Percentiles rank a stretch among this genome's conserved stretches.
phyloP scores from a whole-genome alignment of 2,329 filamentous ascomycete species.

The Hypoxylon sp. region DNA sequence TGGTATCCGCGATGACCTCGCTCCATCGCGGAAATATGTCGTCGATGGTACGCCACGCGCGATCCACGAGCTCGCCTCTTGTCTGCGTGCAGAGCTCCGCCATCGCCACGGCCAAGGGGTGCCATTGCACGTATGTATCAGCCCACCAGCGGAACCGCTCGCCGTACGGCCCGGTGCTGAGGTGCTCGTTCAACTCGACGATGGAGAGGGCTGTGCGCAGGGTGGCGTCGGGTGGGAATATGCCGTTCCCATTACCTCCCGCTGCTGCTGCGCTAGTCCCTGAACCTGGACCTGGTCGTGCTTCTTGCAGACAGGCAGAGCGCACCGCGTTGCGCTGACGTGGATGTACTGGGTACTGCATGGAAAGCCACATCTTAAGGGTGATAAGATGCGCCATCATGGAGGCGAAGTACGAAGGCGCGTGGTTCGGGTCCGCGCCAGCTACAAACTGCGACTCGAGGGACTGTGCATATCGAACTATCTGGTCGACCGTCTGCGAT shows the following conservation, averaged over 20 bases:
- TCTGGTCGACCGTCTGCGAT: constrained; percentile 50
- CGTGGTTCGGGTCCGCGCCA: constrained; percentile 46
- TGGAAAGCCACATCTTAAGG: constrained; percentile 56
- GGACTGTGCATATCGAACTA: constrained; percentile 50
- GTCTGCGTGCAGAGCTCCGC: constrained; percentile 61
- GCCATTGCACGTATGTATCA: constrained; percentile 63
- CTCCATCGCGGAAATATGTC: constrained; percentile 54
- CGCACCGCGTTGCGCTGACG: too few species aligned
- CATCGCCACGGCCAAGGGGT: constrained; percentile 61
- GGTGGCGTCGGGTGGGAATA: constrained; percentile 52
- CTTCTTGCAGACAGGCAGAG: background rate
- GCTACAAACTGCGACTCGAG: constrained; percentile 53
- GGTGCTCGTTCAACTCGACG: constrained; percentile 52
- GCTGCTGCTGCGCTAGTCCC: background rate
- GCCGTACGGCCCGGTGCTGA: constrained; percentile 47
- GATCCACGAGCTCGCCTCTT: constrained; percentile 54
- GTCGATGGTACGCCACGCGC: constrained; percentile 61
- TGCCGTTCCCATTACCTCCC: background rate
- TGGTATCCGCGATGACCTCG: constrained; percentile 58
- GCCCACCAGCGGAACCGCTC: constrained; percentile 58
- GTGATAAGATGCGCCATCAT: constrained; percentile 54
- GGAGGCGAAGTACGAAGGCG: constrained; percentile 50
- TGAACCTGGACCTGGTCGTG: background rate
- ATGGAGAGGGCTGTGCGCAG: constrained; percentile 58
- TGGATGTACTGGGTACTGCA: constrained; percentile 56